Conservation (phyloP, 2,329 filamentous ascomycete genomes). For the Fragosphaeria purpurea region DNA sequence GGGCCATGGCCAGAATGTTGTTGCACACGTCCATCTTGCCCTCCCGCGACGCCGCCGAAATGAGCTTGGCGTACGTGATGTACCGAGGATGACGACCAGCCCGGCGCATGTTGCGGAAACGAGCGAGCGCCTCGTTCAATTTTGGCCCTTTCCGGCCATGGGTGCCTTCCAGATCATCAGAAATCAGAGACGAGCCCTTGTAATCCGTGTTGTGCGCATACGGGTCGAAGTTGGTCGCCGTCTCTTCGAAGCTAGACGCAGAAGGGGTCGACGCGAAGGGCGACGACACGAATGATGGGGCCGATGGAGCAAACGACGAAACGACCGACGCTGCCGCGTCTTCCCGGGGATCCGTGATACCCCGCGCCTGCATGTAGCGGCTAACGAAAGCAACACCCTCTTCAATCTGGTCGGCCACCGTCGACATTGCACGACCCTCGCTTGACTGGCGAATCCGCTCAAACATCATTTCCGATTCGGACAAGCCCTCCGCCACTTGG, state of each 20-base stretch:
- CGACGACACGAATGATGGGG: conserved; percentile 38
- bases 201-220: conserved; percentile 87
- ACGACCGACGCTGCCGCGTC: conserved; percentile 31
- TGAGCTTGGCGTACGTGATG: conserved; percentile 93
- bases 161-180: conserved; percentile 75
- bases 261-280: conserved; percentile 45
- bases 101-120: conserved; percentile 88
- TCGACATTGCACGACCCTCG: conserved; percentile 31
- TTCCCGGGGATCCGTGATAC: conserved; percentile 45
- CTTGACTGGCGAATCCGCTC: conserved; percentile 60
- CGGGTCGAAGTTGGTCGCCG: conserved; percentile 57
- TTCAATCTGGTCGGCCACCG: conserved; percentile 70
- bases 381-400: conserved; percentile 67
- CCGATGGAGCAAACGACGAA: conserved; percentile 25
- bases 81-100: conserved; percentile 86
- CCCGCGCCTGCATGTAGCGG: conserved; percentile 47
- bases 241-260: conserved; percentile 61
- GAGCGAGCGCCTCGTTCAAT: conserved; percentile 68
- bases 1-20: conserved; percentile 82
- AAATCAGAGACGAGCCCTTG: conserved; percentile 83
- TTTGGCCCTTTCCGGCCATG: conserved; percentile 63
- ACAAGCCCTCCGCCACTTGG: conserved; percentile 70
- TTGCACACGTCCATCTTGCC: conserved; percentile 72
- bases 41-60: conserved; percentile 78
- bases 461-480: conserved; percentile 78